Evolutionary conservation across 345 rosid species (phyloP).

Genomic region (Dipteronia dyeriana): DNA sequence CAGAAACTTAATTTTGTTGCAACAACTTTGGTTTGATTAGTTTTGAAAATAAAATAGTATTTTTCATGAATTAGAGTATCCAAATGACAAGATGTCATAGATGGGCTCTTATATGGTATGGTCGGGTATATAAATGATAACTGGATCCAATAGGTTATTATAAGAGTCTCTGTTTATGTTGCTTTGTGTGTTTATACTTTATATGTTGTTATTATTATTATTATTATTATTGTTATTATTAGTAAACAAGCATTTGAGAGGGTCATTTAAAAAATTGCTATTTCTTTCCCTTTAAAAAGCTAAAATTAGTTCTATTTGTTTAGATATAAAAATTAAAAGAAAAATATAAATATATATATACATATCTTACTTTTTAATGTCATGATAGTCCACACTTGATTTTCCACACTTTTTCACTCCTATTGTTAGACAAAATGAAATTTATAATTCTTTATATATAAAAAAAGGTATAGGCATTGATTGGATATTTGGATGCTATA

Average conservation of each 20-base stretch:
- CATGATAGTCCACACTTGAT: background rate
- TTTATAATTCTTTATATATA: background rate
- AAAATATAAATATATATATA: background rate
- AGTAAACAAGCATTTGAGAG: slow-evolving; percentile 10
- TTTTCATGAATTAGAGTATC: background rate
- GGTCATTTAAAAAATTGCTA: background rate
- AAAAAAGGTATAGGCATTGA: background rate
- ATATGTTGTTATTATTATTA: no score
- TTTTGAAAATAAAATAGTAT: no score
- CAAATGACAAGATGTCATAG: background rate
- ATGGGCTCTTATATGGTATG: background rate
- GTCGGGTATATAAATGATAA: background rate
- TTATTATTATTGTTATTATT: background rate
- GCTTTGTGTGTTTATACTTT: no score
- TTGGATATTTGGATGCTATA: background rate
- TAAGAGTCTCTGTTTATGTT: background rate
- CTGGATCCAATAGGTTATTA: background rate
- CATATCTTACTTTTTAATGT: background rate
- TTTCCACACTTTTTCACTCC: background rate
- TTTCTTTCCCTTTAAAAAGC: background rate
- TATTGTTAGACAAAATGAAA: background rate
- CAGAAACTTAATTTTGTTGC: no score
- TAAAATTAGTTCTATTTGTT: no score
- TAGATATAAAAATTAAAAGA: background rate
- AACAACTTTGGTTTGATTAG: no score